Evolutionary conservation across 1,284 basidiomycete species (phyloP).

Genomic region (Xanthoconium separans): DNA sequence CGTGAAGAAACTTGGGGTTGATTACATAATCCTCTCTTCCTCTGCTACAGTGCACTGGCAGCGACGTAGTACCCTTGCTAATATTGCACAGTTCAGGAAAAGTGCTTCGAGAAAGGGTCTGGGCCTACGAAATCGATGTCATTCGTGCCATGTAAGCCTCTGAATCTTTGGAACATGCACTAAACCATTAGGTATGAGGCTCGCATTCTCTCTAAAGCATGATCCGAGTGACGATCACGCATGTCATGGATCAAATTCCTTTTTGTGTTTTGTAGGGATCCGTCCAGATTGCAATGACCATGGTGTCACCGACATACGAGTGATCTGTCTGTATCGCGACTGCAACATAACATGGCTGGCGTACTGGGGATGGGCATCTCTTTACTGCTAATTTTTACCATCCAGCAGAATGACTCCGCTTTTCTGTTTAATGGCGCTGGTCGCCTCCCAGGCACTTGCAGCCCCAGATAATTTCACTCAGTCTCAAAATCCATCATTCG

Average conservation of each 20-base stretch:
- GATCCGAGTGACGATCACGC: too few species aligned
- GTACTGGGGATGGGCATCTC: background rate
- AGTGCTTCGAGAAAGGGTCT: too few species aligned
- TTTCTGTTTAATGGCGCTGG: constrained; percentile 21
- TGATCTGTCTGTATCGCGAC: constrained; percentile 9
- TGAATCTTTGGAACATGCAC: too few species aligned
- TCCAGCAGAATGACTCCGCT: constrained; percentile 11
- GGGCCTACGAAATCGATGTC: too few species aligned
- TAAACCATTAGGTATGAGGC: too few species aligned
- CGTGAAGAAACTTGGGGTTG: background rate
- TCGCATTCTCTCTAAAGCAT: too few species aligned
- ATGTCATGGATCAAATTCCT: too few species aligned
- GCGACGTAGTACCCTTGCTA: too few species aligned
- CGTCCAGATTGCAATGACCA: constrained; percentile 9
- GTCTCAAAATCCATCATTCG: background rate
- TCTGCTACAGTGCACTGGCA: too few species aligned
- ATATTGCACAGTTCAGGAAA: too few species aligned
- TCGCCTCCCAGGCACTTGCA: constrained; percentile 5
- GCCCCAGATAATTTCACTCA: constrained; percentile 13
- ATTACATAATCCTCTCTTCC: constrained; percentile 12
- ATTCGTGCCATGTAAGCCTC: too few species aligned
- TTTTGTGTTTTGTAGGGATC: too few species aligned
- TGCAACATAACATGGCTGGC: background rate
- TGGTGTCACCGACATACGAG: background rate
- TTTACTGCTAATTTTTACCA: background rate